Percentiles rank a stretch among this genome's conserved stretches.
Evolutionary conservation across 805 yeast species (phyloP).

Genomic region (Lipomyces oligophaga): DNA sequence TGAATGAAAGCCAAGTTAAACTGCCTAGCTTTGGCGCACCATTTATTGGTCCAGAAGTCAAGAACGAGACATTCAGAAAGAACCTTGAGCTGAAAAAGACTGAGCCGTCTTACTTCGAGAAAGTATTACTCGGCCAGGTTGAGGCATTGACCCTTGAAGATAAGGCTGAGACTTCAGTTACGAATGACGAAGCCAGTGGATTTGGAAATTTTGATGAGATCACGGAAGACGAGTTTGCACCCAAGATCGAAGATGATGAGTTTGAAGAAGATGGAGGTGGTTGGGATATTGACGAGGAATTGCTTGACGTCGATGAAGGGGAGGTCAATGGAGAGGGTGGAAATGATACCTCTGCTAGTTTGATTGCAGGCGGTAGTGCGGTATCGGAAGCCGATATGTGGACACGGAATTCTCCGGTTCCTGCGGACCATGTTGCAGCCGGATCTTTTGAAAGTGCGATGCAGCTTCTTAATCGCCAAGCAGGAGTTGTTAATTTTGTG

Average conservation of each 20-base stretch:
- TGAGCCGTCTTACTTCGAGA: constrained; percentile 76
- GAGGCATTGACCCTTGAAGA: constrained; percentile 59
- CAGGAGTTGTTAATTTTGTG: constrained; percentile 80
- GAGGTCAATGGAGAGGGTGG: constrained; percentile 46
- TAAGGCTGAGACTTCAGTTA: constrained; percentile 22
- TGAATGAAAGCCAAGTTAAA: constrained; percentile 58
- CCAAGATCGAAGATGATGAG: constrained; percentile 30
- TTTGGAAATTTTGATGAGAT: constrained; percentile 30
- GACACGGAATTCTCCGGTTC: constrained; percentile 83
- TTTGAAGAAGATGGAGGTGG: constrained; percentile 32
- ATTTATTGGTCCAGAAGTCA: constrained; percentile 47
- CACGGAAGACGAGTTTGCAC: constrained; percentile 29
- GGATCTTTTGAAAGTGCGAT: constrained; percentile 97
- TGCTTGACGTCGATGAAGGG: constrained; percentile 43
- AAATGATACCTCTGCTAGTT: constrained; percentile 52
- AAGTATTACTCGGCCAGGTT: constrained; percentile 72
- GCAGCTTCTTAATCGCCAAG: constrained; percentile 82
- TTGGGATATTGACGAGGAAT: constrained; percentile 40
- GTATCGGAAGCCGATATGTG: constrained; percentile 65
- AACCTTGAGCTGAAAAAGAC: constrained; percentile 84
- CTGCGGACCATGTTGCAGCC: constrained; percentile 91
- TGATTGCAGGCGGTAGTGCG: constrained; percentile 35
- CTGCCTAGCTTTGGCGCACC: constrained; percentile 50
- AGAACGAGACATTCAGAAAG: constrained; percentile 42
- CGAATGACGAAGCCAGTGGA: constrained; percentile 31